These are phyloP conservation scores for Glycine latifolia DNA, from an alignment of 306 rosid species.

Conservation along the genomic window DNA sequence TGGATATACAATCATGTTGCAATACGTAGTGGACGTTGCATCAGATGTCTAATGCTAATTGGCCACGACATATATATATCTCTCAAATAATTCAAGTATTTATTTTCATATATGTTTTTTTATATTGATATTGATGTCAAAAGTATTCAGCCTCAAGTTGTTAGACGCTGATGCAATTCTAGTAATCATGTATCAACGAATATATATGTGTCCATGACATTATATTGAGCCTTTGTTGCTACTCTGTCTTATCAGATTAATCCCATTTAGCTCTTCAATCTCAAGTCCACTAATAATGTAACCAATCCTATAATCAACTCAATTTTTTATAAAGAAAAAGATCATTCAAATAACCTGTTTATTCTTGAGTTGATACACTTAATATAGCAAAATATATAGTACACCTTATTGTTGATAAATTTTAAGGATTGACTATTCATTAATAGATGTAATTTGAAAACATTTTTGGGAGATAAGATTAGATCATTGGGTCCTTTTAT, in stretches of 20 bases:
- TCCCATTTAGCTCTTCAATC: not conserved
- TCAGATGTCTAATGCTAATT: conserved; percentile 46
- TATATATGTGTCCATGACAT: not conserved
- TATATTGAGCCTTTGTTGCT: not conserved
- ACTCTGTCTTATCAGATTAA: not conserved
- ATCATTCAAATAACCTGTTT: not conserved
- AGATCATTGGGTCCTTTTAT: not conserved
- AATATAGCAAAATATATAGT: not conserved
- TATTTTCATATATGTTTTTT: not conserved
- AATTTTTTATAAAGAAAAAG: not conserved
- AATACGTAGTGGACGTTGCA: conserved; percentile 49
- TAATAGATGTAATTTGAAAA: not conserved
- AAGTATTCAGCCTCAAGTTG: conserved; percentile 11
- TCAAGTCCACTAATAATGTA: not conserved
- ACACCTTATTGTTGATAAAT: not conserved
- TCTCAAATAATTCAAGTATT: conserved; percentile 2
- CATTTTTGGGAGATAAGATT: not conserved
- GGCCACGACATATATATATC: not conserved
- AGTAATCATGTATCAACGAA: conserved; percentile 14
- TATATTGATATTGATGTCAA: not conserved
- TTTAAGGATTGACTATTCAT: not conserved
- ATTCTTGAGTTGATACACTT: not conserved
- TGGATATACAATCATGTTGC: conserved; percentile 54
- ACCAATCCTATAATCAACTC: not conserved
- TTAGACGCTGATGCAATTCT: conserved; percentile 6